Base-by-base conservation (phyloP, 2,329 filamentous ascomycete genomes). In the Chaetothyriales sp. region DNA sequence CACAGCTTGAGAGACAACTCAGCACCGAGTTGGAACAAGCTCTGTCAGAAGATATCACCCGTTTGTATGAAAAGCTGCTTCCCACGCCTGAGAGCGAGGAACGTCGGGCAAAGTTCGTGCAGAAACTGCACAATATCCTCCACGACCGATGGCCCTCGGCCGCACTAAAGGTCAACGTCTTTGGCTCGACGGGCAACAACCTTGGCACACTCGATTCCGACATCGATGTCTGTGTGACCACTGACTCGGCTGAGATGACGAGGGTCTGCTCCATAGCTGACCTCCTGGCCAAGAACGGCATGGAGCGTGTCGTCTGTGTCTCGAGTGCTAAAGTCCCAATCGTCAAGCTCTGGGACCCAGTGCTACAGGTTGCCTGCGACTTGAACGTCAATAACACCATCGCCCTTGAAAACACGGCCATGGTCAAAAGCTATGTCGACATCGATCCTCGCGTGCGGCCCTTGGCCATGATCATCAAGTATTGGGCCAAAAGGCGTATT, bases 321-420 rank as follows among this genome's bases (percentile, higher is more conserved):
- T 87, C 87, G 25, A 86, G 84, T 43, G 92, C 92, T 53, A 96
- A 95, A 68, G 92, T 98, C 12, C 90, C 92, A 3, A 98, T 98
- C 62, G 92, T 98, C 60, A 96, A 96, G 72, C 86, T 95, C 51
- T 98, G 92, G 89, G 92, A 98, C 65, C 92, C 92, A 2, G 87
- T 95, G 65, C 73, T 95, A 51, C 74, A 82, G 57, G 74, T 98
- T 48, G 85, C 88, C 15, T 95, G 89, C 66, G 92, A 98, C 65
- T 92, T 98, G 83, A 98, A 98, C 61, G 89, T 98, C 70, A 98
- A 98, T 71, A 98, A 96, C 62, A 92, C 89, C 0, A 69, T 93
- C 49, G 92, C 92, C 3, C 73, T 98, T 54, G 89, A 96, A 66
- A 98, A 98, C 63, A 98, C 92, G 12, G 81, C 89, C 48, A 94